Base-by-base conservation (phyloP, 2,329 filamentous ascomycete genomes). In the Colletotrichum sidae region DNA sequence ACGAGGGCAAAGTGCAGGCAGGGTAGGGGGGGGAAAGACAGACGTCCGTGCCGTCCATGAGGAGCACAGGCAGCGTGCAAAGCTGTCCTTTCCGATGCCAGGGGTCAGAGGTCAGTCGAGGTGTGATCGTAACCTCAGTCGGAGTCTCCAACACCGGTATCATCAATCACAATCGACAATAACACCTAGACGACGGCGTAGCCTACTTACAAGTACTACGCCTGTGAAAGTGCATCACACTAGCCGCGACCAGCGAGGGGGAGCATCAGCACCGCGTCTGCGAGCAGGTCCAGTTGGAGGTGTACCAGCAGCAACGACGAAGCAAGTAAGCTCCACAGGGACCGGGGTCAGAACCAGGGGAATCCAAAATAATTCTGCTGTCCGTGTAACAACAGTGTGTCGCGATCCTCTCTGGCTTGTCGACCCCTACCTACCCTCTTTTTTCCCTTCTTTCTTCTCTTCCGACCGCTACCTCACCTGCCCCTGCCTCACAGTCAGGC, bases 351-450 rank as follows among this genome's bases (percentile, higher is more conserved):
- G 25, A 59, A 57, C 63, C 58, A 65, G 63, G 63, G 63, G 63
- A 53, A 62, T 62, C 63, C 63, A 62, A 62, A 65, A 65, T 65
- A 63, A 62, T 65, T 65, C 63, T 65, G 63, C 55, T 59, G 63
- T 65, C 63, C 63, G 63, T 65, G 63, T 65, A 65, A 65, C 63
- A 62, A 63, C 58, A 65, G 58, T 65, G 58, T 65, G 63, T 65
- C 63, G 63, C 63, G 63, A 65, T 65, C 63, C 53, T 61, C 58
- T 37, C 54, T 34, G 15, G 15, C 37, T 49, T 45, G 52, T 63
- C 63, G 46, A 42, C 57, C 41, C 47, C 52, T 47, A 41, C 58
- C 25, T 25, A 25, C 25, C 25, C 25, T 25, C 25, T 25, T 25
- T 25, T 25, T 25, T 25, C 25, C 25, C 25, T 25, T 44, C 49